phyloP scores from a whole-genome alignment of 2,329 filamentous ascomycete genomes.

The Hypoxylon sp. region DNA sequence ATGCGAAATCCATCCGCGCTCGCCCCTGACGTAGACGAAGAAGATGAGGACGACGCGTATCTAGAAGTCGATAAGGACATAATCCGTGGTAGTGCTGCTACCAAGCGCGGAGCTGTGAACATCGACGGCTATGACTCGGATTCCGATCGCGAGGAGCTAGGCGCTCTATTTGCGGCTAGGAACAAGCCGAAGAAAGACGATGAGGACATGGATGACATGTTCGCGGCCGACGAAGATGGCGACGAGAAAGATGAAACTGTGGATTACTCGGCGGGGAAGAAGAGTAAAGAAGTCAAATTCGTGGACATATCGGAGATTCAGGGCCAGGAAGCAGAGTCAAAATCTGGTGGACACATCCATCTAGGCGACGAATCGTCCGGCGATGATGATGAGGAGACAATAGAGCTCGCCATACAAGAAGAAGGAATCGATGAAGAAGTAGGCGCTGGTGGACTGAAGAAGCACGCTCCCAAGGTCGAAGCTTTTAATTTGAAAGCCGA shows the following conservation, averaged over 20 bases:
- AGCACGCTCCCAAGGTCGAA: constrained; percentile 92
- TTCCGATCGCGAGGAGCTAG: constrained; percentile 81
- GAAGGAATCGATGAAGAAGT: constrained; percentile 89
- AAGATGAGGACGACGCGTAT: constrained; percentile 70
- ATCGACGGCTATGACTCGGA: constrained; percentile 98
- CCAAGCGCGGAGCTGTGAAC: constrained; percentile 94
- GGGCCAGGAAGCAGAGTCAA: constrained; percentile 82
- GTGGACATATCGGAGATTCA: constrained; percentile 76
- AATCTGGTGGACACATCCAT: constrained; percentile 79
- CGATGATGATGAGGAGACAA: constrained; percentile 76
- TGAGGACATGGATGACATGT: constrained; percentile 87
- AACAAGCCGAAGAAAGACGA: constrained; percentile 57
- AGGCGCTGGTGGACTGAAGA: constrained; percentile 90
- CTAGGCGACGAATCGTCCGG: constrained; percentile 68
- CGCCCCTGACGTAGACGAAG: constrained; percentile 81
- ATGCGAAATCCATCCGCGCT: constrained; percentile 93
- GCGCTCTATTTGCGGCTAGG: constrained; percentile 50
- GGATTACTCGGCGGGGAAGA: constrained; percentile 67
- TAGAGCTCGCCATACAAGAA: constrained; percentile 81
- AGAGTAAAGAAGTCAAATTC: constrained; percentile 74
- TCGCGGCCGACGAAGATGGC: constrained; percentile 76
- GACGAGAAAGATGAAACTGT: constrained; percentile 68
- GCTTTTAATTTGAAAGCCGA: constrained; percentile 95
- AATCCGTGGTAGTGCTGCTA: constrained; percentile 82
- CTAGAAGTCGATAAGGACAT: constrained; percentile 95